Conservation (phyloP, 176 grass and related monocot genomes). For the Secale cereale region DNA sequence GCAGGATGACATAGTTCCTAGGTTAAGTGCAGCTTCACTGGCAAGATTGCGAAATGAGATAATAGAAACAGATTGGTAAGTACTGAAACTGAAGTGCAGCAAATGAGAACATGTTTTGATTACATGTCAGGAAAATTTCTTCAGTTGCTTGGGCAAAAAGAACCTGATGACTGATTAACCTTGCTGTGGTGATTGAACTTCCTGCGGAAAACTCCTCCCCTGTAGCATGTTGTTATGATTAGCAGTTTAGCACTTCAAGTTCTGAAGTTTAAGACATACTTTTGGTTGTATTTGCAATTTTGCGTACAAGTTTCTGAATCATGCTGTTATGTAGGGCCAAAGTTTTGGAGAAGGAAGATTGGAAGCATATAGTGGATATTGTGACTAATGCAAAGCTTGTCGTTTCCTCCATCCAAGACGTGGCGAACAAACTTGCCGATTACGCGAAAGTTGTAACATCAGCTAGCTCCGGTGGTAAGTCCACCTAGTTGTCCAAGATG, state of each 20-base stretch:
- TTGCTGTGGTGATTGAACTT: not conserved
- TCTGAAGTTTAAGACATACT: conserved; percentile 21
- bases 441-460: conserved; percentile 58
- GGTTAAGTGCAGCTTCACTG: conserved; percentile 78
- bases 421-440: conserved; percentile 61
- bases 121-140: not conserved
- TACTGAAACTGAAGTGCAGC: not conserved
- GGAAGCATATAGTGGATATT: conserved; percentile 81
- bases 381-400: conserved; percentile 88
- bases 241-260: not conserved
- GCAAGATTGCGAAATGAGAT: conserved; percentile 85
- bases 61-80: conserved; percentile 89
- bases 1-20: conserved; percentile 94
- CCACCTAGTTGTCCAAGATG: not conserved
- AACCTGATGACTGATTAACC: not conserved
- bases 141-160: not conserved
- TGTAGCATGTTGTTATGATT: not conserved
- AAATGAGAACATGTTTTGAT: not conserved
- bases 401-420: conserved; percentile 86
- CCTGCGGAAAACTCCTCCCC: fast-evolving
- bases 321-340: conserved; percentile 59
- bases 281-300: not conserved
- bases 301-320: not conserved
- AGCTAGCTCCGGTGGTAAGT: conserved; percentile 40
- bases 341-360: conserved; percentile 88